Conservation (phyloP, 176 grass and related monocot species). For the Areca catechu region DNA sequence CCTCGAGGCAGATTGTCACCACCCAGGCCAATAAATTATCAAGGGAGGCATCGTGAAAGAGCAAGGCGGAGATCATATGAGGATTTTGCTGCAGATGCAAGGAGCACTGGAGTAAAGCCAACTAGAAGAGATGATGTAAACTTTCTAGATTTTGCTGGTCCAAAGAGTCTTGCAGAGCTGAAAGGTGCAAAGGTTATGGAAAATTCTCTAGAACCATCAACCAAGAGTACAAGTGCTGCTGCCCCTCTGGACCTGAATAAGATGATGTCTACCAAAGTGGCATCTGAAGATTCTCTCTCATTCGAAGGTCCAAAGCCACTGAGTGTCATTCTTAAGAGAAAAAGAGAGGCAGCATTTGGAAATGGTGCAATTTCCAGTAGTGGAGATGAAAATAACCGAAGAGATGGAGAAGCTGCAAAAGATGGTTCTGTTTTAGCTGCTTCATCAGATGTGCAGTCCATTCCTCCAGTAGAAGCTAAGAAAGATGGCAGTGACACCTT, state of each 20-base stretch:
- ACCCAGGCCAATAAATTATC: conserved; percentile 23
- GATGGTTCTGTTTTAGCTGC: neutral
- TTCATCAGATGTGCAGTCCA: conserved; percentile 13
- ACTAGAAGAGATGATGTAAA: conserved; percentile 28
- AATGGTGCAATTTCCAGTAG: conserved; percentile 22
- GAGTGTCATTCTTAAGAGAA: conserved; percentile 75
- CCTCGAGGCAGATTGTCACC: conserved; percentile 45
- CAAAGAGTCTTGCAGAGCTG: conserved; percentile 47
- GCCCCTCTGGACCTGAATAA: no score
- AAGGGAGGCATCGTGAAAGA: conserved; percentile 29
- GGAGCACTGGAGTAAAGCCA: conserved; percentile 26
- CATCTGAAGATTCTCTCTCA: neutral
- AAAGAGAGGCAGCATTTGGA: conserved; percentile 36
- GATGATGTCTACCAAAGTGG: no score
- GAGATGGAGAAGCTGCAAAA: conserved; percentile 23
- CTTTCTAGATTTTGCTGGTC: conserved; percentile 30
- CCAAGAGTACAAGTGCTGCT: no score
- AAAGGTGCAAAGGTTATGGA: conserved; percentile 26
- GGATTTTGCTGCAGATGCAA: conserved; percentile 26
- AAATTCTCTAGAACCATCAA: neutral
- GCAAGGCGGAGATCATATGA: conserved; percentile 31
- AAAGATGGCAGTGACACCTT: conserved; percentile 23
- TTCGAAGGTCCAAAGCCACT: conserved; percentile 41
- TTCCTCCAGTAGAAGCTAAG: conserved; percentile 20
- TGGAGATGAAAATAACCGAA: conserved; percentile 8